Evolutionary conservation across 768 basidiomycete genomes (phyloP).

Genomic region (Lactifluus hygrophoroides): DNA sequence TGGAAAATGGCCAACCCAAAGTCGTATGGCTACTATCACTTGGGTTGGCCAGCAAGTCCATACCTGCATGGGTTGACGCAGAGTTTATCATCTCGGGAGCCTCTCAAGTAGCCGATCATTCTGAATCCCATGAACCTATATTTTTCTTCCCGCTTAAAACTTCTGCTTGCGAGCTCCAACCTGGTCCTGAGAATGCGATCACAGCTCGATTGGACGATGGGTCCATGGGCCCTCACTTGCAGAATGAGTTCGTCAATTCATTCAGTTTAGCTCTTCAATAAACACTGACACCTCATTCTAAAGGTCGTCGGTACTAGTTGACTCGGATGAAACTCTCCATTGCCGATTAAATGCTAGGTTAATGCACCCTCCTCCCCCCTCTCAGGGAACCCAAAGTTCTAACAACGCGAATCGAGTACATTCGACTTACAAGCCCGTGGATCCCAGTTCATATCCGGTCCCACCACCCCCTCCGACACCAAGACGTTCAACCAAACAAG

Average conservation of each 20-base stretch:
- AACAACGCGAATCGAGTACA: neutral
- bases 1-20: conserved; percentile 5
- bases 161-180: neutral
- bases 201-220: conserved; percentile 1
- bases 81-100: conserved; percentile 35
- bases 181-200: conserved; percentile 1
- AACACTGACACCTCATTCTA: neutral
- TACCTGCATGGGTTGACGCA: conserved; percentile 50
- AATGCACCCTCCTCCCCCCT: neutral
- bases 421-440: neutral
- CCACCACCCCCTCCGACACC: neutral
- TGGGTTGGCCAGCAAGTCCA: conserved; percentile 45
- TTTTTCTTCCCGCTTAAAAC: neutral
- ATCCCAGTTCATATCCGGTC: neutral
- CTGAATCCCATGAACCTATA: neutral
- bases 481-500: too few relatives aligned
- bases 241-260: conserved; percentile 34
- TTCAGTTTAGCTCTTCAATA: neutral
- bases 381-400: neutral
- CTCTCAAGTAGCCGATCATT: neutral
- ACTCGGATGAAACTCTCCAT: conserved; percentile 21
- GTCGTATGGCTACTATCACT: conserved; percentile 38
- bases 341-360: conserved; percentile 9
- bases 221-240: conserved; percentile 6
- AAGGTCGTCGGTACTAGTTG: conserved; percentile 22